Evolutionary conservation across 805 yeast genomes (phyloP).

Genomic region (Candida hispaniensis): DNA sequence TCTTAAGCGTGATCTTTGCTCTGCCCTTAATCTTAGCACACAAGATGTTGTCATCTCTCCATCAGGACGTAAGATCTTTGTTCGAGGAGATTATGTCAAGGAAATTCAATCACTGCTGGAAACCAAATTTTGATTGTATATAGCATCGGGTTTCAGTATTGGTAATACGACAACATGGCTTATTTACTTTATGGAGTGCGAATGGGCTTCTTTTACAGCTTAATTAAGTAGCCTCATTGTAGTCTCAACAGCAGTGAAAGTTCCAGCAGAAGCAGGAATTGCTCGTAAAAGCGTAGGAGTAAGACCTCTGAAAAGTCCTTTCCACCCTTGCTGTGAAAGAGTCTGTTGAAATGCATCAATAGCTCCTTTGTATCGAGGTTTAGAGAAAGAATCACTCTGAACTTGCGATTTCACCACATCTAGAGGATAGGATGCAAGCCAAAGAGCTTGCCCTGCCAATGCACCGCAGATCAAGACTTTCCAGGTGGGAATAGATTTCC

Average conservation of each 20-base stretch:
- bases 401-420: constrained; percentile 54
- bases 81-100: constrained; percentile 6
- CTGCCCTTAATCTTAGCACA: constrained; percentile 2
- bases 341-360: constrained; percentile 37
- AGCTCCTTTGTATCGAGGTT: constrained; percentile 33
- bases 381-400: constrained; percentile 40
- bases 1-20: constrained; percentile 9
- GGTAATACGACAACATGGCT: too few relatives aligned
- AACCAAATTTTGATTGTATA: constrained; percentile 9
- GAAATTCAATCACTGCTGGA: constrained; percentile 6
- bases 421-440: constrained; percentile 60
- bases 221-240: constrained; percentile 40
- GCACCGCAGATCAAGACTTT: constrained; percentile 52
- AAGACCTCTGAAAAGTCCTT: constrained; percentile 48
- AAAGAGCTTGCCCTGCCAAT: constrained; percentile 54
- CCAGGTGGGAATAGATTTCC: constrained; percentile 44
- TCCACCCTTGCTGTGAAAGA: constrained; percentile 33
- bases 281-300: constrained; percentile 48
- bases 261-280: constrained; percentile 63
- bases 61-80: constrained; percentile 6
- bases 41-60: constrained; percentile 5
- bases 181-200: too few relatives aligned
- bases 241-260: constrained; percentile 66
- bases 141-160: too few relatives aligned
- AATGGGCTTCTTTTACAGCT: too few relatives aligned